These are phyloP conservation scores for Mucuna pruriens DNA, from an alignment of 306 rosid species.

Conservation along the genomic window DNA sequence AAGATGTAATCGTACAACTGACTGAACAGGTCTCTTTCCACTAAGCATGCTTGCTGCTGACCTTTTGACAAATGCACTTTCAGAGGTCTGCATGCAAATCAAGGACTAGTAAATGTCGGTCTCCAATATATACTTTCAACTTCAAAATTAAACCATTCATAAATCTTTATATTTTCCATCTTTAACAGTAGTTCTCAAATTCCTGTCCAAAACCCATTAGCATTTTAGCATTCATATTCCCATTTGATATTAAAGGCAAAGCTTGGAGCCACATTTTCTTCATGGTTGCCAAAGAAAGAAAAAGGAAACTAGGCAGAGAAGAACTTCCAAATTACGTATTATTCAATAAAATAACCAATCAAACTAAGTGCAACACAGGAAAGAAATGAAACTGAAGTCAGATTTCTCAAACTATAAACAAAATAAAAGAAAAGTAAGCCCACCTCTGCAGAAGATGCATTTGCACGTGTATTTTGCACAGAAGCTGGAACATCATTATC, in stretches of 20 bases:
- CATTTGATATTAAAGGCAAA: constrained; percentile 4
- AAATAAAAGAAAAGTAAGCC: constrained; percentile 2
- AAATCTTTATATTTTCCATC: neutral
- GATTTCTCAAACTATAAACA: constrained; percentile 1
- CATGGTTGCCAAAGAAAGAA: constrained; percentile 16
- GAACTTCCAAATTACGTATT: neutral
- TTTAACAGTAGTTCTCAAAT: constrained; percentile 1
- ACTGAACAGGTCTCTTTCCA: constrained; percentile 91
- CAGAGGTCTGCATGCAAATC: constrained; percentile 62
- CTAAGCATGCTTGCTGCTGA: constrained; percentile 99
- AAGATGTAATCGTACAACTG: constrained; percentile 69
- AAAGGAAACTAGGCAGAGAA: neutral
- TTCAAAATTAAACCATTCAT: neutral
- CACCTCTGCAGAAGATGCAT: constrained; percentile 67
- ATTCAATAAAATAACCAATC: neutral
- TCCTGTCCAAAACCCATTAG: neutral
- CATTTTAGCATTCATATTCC: constrained; percentile 3
- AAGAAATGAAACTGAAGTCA: constrained; percentile 7
- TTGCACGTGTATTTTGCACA: constrained; percentile 68
- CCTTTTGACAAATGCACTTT: constrained; percentile 69
- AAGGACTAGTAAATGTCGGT: constrained; percentile 5
- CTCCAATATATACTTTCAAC: neutral
- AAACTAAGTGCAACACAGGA: neutral
- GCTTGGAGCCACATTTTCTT: neutral
- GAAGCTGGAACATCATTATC: constrained; percentile 56